Base-by-base conservation (phyloP, 2,329 filamentous ascomycete genomes). In the Cordyceps tenuipes region DNA sequence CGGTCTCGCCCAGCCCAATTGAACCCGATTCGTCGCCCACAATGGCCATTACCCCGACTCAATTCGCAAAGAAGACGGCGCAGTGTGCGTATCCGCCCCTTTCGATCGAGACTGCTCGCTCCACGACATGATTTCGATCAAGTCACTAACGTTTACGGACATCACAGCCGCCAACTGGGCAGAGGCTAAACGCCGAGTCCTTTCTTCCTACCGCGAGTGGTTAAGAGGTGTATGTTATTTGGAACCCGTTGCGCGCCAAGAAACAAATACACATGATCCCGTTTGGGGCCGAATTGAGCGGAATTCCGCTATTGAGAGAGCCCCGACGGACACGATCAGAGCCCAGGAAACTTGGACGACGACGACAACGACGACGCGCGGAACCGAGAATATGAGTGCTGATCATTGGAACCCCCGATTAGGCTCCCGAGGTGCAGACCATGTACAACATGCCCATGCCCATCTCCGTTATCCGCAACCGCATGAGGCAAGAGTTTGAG, bases 401-500 rank as follows among this genome's bases (percentile, higher is more conserved):
- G 58, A 65, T 59, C 10, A 19, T 46, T 54, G 59, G 46, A 15
- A 36, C n/a, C 3, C 17, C 3, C 23, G 44, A 26, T 6, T 48
- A 99, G 94, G 91, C 91, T 46, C 93, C 94, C 63, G 92, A 97
- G 74, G 93, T 99, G 71, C 94, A 97, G 76, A 89, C 86, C 63
- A 96, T 97, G 91, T 99, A 99, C 84, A 89, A 89, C 64, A 80
- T 99, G 70, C 90, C 90, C 72, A 84, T 96, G 71, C 91, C 93
- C 57, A 86, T 97, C 57, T 89, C 93, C 46, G 82, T 84, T 64
- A 87, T 99, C 72, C 89, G 94, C 68, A 95, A 93, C 62, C 93
- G 95, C 78, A 89, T 97, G 74, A 85, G 94, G 73, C 89, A 97
- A 78, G 92, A 99, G 73, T 99, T 97, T 73, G 94, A 99, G 81